These are phyloP conservation scores for Fusarium piperis DNA, from an alignment of 2,329 filamentous ascomycete species.

Conservation along the genomic window DNA sequence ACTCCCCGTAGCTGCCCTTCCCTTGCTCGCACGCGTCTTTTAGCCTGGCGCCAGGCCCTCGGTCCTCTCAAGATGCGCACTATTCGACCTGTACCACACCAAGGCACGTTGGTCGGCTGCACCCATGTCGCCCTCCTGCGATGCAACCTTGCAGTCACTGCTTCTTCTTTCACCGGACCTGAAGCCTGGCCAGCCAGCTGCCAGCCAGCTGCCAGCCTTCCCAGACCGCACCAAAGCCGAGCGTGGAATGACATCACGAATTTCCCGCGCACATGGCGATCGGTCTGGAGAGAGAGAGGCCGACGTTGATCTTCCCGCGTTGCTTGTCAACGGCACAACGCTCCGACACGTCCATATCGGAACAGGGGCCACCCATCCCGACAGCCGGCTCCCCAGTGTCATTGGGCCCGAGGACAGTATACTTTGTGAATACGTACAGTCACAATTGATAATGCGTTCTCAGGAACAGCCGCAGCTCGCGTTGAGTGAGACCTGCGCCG, in stretches of 20 bases:
- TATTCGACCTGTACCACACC: background rate
- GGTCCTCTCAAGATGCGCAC: background rate
- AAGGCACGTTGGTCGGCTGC: slow-evolving; percentile 6
- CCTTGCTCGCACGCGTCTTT: background rate
- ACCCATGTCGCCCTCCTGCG: slow-evolving; percentile 7
- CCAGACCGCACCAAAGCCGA: background rate
- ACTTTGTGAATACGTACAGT: background rate
- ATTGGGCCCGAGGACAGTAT: background rate
- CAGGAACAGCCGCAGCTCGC: slow-evolving; percentile 33
- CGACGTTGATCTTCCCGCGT: slow-evolving; percentile 7
- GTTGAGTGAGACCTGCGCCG: slow-evolving; percentile 37
- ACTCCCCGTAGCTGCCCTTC: slow-evolving; percentile 3
- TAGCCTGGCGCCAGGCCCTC: background rate
- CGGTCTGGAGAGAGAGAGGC: slow-evolving; percentile 2
- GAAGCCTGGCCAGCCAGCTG: background rate
- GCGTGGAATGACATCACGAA: slow-evolving; percentile 27
- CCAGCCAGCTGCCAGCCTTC: background rate
- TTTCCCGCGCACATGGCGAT: background rate
- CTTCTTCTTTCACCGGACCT: background rate
- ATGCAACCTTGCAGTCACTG: background rate
- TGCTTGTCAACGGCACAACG: background rate
- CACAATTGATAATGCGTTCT: slow-evolving; percentile 8
- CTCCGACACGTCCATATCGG: slow-evolving; percentile 21
- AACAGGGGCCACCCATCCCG: slow-evolving; percentile 12
- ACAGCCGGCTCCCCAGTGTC: background rate